Evolutionary conservation across 306 rosid species (phyloP), one percentile per base, ranked within the genome.

Genomic region (Adenanthera pavonina): DNA sequence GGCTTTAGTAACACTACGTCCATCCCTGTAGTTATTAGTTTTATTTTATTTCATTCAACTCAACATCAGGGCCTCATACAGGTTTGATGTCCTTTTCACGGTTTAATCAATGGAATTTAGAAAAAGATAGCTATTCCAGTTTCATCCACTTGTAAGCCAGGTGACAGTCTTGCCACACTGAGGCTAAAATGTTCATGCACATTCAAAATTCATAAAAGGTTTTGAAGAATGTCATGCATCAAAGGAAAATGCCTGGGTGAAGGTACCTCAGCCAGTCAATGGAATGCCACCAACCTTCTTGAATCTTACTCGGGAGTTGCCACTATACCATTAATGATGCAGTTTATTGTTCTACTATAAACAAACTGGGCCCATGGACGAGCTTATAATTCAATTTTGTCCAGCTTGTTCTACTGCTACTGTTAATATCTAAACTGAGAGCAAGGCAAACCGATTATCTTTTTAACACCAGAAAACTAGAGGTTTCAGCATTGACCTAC

Each of bases 251-350:
- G 49, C 62, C 56, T 56, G 44, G 56, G 48, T 30, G 59, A 61
- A 57, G 33, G 36, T 43, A 44, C 76, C 40, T 47, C n/a, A 19
- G 44, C 43, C 20, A 72, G 69, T 46, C 83, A 79, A 20, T 47
- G 25, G 48, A 57, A 57, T 72, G 73, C n/a, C 70, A 14, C 43
- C 10, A 19, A 64, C 66, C 36, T 62, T 40, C 62, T 52, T 72
- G 68, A 83, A 66, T 67, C 20, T 80, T 48, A 46, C 64, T 64
- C 48, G 49, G 53, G 36, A 40, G 60, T 69, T 43, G 60, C 49
- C 36, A 54, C 72, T 40, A 20, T 47, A 72, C 4, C 53, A 25
- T 62, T 49, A 51, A 38, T 33, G 20, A 30, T 64, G n/a, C 2
- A 8, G 2, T 15, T 64, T 64, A 53, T 44, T 33, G 12, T 80